Evolutionary conservation across 306 rosid species (phyloP).

Genomic region (Trifolium repens): DNA sequence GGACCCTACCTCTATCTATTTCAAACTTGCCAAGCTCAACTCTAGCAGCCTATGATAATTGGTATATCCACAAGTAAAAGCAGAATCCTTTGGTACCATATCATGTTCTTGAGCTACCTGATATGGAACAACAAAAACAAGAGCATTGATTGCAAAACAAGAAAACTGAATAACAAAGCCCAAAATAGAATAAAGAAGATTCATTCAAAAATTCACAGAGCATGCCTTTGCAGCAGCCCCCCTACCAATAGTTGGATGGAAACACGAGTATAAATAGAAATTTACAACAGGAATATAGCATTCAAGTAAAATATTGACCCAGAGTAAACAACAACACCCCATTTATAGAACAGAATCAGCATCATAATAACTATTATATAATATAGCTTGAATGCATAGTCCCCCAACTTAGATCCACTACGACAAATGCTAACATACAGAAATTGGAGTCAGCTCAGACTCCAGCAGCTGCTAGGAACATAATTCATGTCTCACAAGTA

Average conservation of each 20-base stretch:
- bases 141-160: neutral
- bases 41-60: slow-evolving; percentile 79
- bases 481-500: too few species aligned
- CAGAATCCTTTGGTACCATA: slow-evolving; percentile 75
- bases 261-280: neutral
- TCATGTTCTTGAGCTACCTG: neutral
- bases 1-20: too few species aligned
- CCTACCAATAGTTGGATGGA: neutral
- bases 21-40: too few species aligned
- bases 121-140: slow-evolving; percentile 20
- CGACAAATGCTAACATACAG: too few species aligned
- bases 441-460: too few species aligned
- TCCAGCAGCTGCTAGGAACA: too few species aligned
- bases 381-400: too few species aligned
- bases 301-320: neutral
- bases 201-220: neutral
- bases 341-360: too few species aligned
- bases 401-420: too few species aligned
- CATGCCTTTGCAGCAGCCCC: neutral
- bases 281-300: neutral
- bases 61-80: slow-evolving; percentile 90
- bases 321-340: too few species aligned
- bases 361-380: too few species aligned
- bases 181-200: neutral
- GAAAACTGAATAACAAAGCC: slow-evolving; percentile 6